phyloP scores from a whole-genome alignment of 768 basidiomycete species.

The Tricholoma saponaceum region DNA sequence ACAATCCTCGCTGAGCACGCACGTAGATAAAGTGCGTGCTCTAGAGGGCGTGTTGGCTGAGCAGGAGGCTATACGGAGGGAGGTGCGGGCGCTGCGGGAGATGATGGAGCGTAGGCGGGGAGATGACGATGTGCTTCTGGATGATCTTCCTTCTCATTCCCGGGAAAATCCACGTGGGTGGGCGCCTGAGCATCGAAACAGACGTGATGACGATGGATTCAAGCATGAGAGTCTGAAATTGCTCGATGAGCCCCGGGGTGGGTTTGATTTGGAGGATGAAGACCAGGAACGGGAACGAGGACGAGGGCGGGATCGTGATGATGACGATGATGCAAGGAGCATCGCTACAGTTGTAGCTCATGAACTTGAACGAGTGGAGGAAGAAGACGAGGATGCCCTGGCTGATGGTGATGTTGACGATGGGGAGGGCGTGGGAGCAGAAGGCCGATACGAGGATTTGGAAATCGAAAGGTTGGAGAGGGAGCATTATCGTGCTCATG shows the following conservation, averaged over 20 bases:
- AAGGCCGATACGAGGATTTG: constrained; percentile 17
- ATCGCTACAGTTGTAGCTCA: constrained; percentile 68
- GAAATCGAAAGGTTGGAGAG: constrained; percentile 8
- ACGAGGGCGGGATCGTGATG: constrained; percentile 41
- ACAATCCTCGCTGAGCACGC: constrained; percentile 67
- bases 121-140: constrained; percentile 26
- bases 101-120: constrained; percentile 64
- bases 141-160: neutral
- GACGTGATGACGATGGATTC: constrained; percentile 5
- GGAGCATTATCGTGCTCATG: neutral
- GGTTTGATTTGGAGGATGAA: constrained; percentile 30
- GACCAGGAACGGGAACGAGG: constrained; percentile 18
- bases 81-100: constrained; percentile 69
- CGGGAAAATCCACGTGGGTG: neutral
- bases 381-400: constrained; percentile 67
- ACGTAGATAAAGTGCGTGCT: constrained; percentile 78
- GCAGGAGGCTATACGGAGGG: constrained; percentile 78
- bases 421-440: constrained; percentile 16
- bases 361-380: constrained; percentile 67
- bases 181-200: neutral
- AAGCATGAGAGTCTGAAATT: neutral
- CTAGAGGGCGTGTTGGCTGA: constrained; percentile 80
- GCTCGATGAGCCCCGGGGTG: constrained; percentile 20
- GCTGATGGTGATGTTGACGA: constrained; percentile 18
- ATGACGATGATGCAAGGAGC: constrained; percentile 70